Percentiles rank a stretch among this genome's conserved stretches.
These are phyloP conservation scores for Cymbidium sinense DNA, from an alignment of 106 monocot genomes.

Conservation along the genomic window DNA sequence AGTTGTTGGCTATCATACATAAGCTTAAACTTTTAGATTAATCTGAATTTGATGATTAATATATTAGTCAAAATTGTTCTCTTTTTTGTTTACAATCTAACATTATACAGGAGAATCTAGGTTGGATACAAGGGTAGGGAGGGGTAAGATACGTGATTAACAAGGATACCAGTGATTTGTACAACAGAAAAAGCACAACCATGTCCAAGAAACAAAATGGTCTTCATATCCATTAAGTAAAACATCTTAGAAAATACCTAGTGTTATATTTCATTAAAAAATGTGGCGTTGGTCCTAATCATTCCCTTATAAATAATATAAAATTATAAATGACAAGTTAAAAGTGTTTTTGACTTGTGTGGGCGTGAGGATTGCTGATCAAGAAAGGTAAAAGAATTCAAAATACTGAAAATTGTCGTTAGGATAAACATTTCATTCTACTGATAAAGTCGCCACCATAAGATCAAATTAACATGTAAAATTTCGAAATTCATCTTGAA, in stretches of 20 bases:
- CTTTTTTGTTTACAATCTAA: not conserved
- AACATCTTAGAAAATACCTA: not conserved
- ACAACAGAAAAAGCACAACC: not conserved
- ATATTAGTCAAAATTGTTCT: too few species aligned
- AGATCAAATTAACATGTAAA: too few species aligned
- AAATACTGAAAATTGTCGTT: too few species aligned
- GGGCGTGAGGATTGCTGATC: too few species aligned
- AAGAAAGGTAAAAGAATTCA: not conserved
- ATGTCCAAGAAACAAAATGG: not conserved
- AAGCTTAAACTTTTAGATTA: not conserved
- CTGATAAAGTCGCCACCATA: too few species aligned
- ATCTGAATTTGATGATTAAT: not conserved
- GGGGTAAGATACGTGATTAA: too few species aligned
- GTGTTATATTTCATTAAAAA: not conserved
- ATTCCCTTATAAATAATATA: not conserved
- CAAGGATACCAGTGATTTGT: too few species aligned
- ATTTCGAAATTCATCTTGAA: too few species aligned
- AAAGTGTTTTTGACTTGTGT: not conserved
- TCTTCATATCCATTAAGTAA: not conserved
- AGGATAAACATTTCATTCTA: too few species aligned
- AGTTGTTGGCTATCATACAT: not conserved
- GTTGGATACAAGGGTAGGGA: not conserved
- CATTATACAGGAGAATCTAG: not conserved
- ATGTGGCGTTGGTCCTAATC: too few species aligned
- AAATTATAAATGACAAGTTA: not conserved